Percentiles rank a stretch among this genome's conserved stretches.
Conservation (phyloP, 352 stramenopile genomes). For the Globisporangium paddicum region DNA sequence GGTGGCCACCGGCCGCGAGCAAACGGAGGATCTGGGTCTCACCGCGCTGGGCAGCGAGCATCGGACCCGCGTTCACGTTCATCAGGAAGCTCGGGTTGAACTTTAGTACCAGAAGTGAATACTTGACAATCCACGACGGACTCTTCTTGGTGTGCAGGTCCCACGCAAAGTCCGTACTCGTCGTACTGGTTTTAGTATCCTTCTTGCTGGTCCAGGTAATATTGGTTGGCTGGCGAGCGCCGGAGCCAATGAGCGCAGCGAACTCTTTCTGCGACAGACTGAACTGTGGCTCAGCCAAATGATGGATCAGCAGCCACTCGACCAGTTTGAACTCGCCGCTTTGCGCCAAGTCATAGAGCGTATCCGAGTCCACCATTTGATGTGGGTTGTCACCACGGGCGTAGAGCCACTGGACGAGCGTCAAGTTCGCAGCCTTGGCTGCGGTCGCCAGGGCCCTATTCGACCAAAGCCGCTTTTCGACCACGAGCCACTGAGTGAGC, state of each 20-base stretch:
- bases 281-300: slow-evolving; percentile 15
- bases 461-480: slow-evolving; percentile 26
- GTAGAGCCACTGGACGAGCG: slow-evolving; percentile 28
- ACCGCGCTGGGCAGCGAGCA: slow-evolving; percentile 28
- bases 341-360: slow-evolving; percentile 20
- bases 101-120: slow-evolving; percentile 17
- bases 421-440: slow-evolving; percentile 22
- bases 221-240: background rate
- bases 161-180: slow-evolving; percentile 24
- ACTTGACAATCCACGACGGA: slow-evolving; percentile 22
- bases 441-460: slow-evolving; percentile 20
- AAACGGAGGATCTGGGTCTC: slow-evolving; percentile 22
- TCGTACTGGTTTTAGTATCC: no score
- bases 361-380: slow-evolving; percentile 20
- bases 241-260: slow-evolving; percentile 15
- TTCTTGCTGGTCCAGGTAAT: no score
- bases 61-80: slow-evolving; percentile 24
- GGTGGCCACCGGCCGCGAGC: slow-evolving; percentile 20
- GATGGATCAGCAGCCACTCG: slow-evolving; percentile 25
- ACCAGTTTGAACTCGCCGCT: slow-evolving; percentile 20
- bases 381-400: slow-evolving; percentile 15
- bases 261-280: background rate
- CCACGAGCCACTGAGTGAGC: slow-evolving; percentile 26
- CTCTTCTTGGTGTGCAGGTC: slow-evolving; percentile 24
- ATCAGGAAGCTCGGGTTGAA: slow-evolving; percentile 19